phyloP scores from a whole-genome alignment of 2,329 filamentous ascomycete species.

The Colletotrichum sp. region DNA sequence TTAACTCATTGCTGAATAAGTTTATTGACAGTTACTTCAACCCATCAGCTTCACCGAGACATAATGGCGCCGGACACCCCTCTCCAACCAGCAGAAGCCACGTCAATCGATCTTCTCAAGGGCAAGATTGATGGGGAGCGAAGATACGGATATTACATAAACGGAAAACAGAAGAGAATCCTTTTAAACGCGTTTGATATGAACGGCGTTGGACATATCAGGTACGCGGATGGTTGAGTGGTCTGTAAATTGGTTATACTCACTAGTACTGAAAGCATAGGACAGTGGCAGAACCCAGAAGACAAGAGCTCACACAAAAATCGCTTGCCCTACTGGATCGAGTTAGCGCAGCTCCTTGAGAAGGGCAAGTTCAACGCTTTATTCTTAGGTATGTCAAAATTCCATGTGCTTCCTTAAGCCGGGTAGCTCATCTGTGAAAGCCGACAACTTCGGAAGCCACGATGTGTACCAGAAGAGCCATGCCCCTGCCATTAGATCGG shows the following conservation, averaged over 20 bases:
- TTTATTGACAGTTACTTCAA: neutral
- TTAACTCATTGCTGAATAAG: neutral
- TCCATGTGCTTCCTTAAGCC: neutral
- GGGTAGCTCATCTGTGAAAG: neutral
- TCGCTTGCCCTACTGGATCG: constrained; percentile 14
- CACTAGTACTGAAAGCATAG: neutral
- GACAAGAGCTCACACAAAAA: neutral
- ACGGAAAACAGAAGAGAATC: neutral
- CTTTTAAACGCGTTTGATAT: neutral
- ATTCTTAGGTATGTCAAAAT: neutral
- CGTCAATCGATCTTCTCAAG: neutral
- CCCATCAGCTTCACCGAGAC: neutral
- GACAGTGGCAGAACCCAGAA: neutral
- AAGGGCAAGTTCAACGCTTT: constrained; percentile 14
- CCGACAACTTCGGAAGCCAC: constrained; percentile 49
- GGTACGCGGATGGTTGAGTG: neutral
- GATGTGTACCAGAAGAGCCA: constrained; percentile 35
- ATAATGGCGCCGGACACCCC: neutral
- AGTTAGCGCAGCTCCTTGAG: constrained; percentile 18
- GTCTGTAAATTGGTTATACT: neutral
- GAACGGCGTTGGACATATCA: neutral
- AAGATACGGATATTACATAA: neutral
- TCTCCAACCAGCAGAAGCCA: neutral
- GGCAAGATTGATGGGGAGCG: neutral
- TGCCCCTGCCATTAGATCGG: neutral